These are phyloP conservation scores for Ustanciosporium gigantosporum DNA, from an alignment of 1,284 basidiomycete species.

Conservation along the genomic window DNA sequence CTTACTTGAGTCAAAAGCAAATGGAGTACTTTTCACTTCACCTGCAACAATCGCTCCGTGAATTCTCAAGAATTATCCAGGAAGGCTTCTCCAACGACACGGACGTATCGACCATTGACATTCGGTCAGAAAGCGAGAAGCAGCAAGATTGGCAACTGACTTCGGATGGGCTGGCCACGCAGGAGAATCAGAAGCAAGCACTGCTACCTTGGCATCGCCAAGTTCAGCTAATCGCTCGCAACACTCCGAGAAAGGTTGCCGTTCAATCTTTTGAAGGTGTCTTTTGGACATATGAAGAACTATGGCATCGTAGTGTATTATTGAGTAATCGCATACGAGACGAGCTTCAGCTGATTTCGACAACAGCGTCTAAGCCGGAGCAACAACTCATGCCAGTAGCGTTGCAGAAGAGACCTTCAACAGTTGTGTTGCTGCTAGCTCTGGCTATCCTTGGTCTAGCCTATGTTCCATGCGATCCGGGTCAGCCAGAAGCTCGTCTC, in stretches of 20 bases:
- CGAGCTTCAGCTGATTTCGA: neutral
- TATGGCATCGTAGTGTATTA: neutral
- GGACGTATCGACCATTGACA: neutral
- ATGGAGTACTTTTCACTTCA: neutral
- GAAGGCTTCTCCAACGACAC: neutral
- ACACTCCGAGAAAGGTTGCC: neutral
- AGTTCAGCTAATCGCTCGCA: neutral
- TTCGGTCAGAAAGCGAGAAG: neutral
- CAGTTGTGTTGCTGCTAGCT: conserved; percentile 1
- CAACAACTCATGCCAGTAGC: conserved; percentile 1
- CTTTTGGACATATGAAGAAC: conserved; percentile 1
- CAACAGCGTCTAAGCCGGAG: neutral
- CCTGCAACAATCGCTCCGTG: neutral
- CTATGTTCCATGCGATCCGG: conserved; percentile 4
- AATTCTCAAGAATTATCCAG: neutral
- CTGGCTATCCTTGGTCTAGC: neutral
- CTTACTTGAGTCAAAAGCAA: neutral
- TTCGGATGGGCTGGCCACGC: neutral
- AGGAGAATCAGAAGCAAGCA: neutral
- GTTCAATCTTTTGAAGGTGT: neutral
- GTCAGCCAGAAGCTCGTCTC: conserved; percentile 2
- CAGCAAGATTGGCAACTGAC: neutral
- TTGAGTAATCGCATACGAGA: neutral
- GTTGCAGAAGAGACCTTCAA: conserved; percentile 1
- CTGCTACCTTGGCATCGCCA: neutral